These are phyloP conservation scores for Triticum turgidum DNA, from an alignment of 176 grass and related monocot genomes.

Conservation along the genomic window DNA sequence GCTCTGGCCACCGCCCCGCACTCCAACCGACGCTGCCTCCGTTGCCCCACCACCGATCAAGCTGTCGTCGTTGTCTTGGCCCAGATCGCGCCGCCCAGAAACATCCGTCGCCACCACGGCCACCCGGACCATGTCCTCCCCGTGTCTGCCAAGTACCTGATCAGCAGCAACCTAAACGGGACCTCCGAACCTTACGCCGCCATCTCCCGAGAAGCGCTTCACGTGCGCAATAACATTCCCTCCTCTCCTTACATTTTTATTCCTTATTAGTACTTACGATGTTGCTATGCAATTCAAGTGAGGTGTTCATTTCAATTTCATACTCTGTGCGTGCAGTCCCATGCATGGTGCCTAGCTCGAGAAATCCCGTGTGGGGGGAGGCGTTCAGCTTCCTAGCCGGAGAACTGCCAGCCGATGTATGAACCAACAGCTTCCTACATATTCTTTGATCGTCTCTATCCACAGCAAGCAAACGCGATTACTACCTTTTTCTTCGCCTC, in stretches of 20 bases:
- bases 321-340: conserved; percentile 48
- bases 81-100: too few relatives aligned
- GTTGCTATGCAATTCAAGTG: neutral
- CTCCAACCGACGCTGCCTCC: too few relatives aligned
- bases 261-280: neutral
- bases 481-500: neutral
- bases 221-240: conserved; percentile 27
- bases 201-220: conserved; percentile 76
- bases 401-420: conserved; percentile 72
- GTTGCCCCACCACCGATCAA: too few relatives aligned
- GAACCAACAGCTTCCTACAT: neutral
- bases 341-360: conserved; percentile 66
- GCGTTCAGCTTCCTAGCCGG: conserved; percentile 75
- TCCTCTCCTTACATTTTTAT: too few relatives aligned
- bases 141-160: conserved; percentile 83
- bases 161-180: conserved; percentile 77
- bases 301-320: neutral
- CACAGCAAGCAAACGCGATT: too few relatives aligned
- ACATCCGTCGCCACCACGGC: too few relatives aligned
- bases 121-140: too few relatives aligned
- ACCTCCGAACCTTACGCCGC: conserved; percentile 76
- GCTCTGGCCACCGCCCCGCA: too few relatives aligned
- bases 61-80: too few relatives aligned
- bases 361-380: conserved; percentile 90
- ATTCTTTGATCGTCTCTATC: neutral